Base-by-base conservation (phyloP, 2,329 filamentous ascomycete genomes). In the Hypoxylon sp. region DNA sequence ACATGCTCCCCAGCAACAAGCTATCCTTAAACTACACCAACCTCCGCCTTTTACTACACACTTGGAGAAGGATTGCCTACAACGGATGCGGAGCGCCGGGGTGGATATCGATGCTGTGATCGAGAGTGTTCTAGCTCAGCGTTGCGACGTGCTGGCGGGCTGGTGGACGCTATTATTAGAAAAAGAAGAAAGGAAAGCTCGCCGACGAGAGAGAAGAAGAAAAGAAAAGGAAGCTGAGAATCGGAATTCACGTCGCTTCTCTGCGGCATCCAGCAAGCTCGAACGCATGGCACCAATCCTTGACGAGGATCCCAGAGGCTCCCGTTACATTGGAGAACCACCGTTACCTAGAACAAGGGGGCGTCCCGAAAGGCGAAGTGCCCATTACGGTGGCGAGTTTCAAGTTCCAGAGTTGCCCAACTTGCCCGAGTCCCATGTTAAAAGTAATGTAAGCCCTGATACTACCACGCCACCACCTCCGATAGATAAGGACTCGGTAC, bases 121-220 rank as follows among this genome's bases (percentile, higher is more conserved):
- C 70, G 95, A 98, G 78, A 97, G 96, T 74, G 96, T 99, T 2
- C 81, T 97, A 37, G 89, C 94, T 3, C 94, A 97, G 78, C 88
- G 93, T 71, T 98, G 96, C 77, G 95, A 99, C 80, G 88, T 91
- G 5, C 83, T 99, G 53, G 93, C 94, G 55, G 96, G 96, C 5
- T 99, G 96, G 96, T 99, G 96, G 96, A 92, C 93, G 2, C 81
- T 99, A 29, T 82, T 99, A 42, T 89, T 98, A 9, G 96, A 98
- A 77, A 99, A 98, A 79, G 96, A 99, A 77, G 89, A 94, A 78
- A 89, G 94, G 8, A 99, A 99, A 80, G 91, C 94, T 71, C 87
- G 83, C 68, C 86, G 94, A 67, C 86, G 91, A 69, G 94, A 98
- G 75, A 88, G 90, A 58, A 98, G 95, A 77, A 88, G 95, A 8